Conservation (phyloP, 176 grass and related monocot species). For the Oryza rufipogon region DNA sequence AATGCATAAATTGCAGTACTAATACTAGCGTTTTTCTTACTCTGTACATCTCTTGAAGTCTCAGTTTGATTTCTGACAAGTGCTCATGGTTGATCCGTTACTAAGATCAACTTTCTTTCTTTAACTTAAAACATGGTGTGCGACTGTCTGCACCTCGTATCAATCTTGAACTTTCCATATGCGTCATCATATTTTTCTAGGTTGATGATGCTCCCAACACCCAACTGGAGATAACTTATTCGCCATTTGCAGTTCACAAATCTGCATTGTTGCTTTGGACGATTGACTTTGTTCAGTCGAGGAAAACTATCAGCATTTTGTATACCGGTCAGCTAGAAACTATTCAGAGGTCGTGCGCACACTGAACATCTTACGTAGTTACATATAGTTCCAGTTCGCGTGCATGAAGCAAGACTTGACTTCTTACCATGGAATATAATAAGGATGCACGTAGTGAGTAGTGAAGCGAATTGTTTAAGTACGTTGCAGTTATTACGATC, state of each 20-base stretch:
- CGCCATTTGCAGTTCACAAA: slow-evolving; percentile 11
- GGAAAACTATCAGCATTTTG: not conserved
- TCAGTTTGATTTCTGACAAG: not conserved
- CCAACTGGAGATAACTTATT: not conserved
- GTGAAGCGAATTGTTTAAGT: not conserved
- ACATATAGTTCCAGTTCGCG: not conserved
- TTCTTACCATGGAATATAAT: not conserved
- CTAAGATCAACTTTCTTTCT: not conserved
- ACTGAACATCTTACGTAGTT: not conserved
- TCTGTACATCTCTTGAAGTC: not conserved
- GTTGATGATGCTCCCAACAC: not conserved
- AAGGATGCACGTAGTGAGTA: not conserved
- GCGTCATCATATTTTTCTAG: not conserved
- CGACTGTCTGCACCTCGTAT: not conserved
- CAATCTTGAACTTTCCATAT: not conserved
- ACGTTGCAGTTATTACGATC: slow-evolving; percentile 11
- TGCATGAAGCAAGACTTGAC: slow-evolving; percentile 16
- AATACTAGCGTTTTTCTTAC: not conserved
- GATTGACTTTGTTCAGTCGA: slow-evolving; percentile 26
- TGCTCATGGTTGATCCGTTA: not conserved
- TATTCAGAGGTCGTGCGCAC: not conserved
- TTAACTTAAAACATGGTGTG: not conserved
- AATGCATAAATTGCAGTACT: not conserved
- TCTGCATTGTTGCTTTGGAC: not conserved
- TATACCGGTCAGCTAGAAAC: not conserved